Base-by-base conservation (phyloP, 2,329 filamentous ascomycete species). In the Fusarium foetens region DNA sequence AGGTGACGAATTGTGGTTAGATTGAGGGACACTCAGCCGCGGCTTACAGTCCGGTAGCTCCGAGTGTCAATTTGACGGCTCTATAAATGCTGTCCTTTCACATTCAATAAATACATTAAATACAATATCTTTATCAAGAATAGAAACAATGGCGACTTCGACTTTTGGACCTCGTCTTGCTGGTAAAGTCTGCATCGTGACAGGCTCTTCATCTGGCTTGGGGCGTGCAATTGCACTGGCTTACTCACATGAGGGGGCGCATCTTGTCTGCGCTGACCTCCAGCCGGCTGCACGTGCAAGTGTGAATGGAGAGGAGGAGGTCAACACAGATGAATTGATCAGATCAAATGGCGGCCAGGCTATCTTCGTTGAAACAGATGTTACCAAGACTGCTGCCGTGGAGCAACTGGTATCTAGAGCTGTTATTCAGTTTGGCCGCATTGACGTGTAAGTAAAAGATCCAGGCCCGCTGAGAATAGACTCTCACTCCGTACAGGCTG, bases 201-300 rank as follows among this genome's bases (percentile, higher is more conserved):
- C 85, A 0, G 85, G 85, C 16, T 77, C 83, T 4, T 85, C 84
- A 1, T 85, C 84, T 0, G 85, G 85, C 4, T 74, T 86, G 0
- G 84, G 85, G 2, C 80, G 85, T 8, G 82, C 84, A 2, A 86
- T 87, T n/a, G 77, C 84, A 1, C 68, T 84, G 4, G 80, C 78
- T 5, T 86, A 84, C 59, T 80, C 83, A 3, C 74, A 68, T 6
- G 80, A 86, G 59, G 85, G 84, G 8, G 83, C 84, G 1, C 70
- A 70, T 10, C 70, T 87, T 10, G 80, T 85, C 25, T 86, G 83
- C 38, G 81, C 83, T 2, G 84, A 86, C 65, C 68, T 85, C 0
- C 74, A 67, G 21, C 78, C 75, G 2, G 53, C 70, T 23, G 79
- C 77, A 38, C 78, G 75, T 21, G 58, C 65, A 1, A 68, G 75